Conservation (phyloP, 805 yeast species). For the Saturnispora quitensis region DNA sequence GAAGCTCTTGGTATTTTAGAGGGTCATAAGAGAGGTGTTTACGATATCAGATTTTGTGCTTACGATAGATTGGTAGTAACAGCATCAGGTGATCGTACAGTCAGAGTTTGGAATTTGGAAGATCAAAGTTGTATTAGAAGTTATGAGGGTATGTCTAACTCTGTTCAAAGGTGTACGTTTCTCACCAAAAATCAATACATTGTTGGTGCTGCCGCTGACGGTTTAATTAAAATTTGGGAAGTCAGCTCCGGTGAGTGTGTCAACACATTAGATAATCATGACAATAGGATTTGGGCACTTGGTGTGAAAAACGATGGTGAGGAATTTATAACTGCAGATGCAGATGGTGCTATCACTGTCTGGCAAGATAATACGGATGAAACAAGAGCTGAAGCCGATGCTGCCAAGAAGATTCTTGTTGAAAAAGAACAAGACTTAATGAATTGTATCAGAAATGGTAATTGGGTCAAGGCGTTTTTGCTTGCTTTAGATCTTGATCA, state of each 20-base stretch:
- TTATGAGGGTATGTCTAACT: conserved; percentile 89
- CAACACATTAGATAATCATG: conserved; percentile 82
- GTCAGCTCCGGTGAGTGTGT: conserved; percentile 62
- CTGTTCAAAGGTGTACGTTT: conserved; percentile 76
- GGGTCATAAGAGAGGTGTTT: conserved; percentile 91
- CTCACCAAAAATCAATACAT: conserved; percentile 59
- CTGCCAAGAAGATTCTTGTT: conserved; percentile 45
- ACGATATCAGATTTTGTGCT: conserved; percentile 81
- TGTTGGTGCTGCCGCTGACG: conserved; percentile 86
- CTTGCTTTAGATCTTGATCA: conserved; percentile 82
- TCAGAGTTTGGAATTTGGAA: conserved; percentile 78
- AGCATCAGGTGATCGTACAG: conserved; percentile 82
- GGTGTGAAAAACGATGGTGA: conserved; percentile 58
- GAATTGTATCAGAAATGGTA: conserved; percentile 59
- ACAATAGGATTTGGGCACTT: conserved; percentile 90
- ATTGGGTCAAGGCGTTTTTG: conserved; percentile 84
- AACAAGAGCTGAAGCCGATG: conserved; percentile 44
- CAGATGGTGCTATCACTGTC: conserved; percentile 82
- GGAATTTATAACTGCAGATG: conserved; percentile 78
- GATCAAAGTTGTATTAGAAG: conserved; percentile 72
- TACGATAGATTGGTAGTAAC: conserved; percentile 73
- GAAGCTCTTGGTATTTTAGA: conserved; percentile 75
- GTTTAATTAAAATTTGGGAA: conserved; percentile 89
- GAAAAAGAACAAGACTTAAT: conserved; percentile 86
- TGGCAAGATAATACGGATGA: conserved; percentile 89